Percentiles rank a stretch among this genome's conserved stretches.
phyloP scores from a whole-genome alignment of 305 asterid genomes.

The Fraxinus latifolia region DNA sequence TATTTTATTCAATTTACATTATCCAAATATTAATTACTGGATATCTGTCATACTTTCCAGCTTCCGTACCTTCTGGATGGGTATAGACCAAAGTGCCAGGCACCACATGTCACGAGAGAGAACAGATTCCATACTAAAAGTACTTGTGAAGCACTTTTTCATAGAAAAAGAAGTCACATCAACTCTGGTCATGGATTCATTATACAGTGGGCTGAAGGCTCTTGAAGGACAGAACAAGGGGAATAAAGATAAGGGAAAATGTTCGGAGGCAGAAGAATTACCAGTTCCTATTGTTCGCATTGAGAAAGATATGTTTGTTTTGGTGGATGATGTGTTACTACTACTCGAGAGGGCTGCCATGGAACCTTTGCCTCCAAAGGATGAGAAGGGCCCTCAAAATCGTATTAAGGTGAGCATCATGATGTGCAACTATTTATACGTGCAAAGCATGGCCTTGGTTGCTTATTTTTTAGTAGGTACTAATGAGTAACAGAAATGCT shows the following conservation, averaged over 20 bases:
- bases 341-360: slow-evolving; percentile 84
- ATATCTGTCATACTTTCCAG: slow-evolving; percentile 37
- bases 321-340: slow-evolving; percentile 86
- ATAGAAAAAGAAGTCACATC: slow-evolving; percentile 96
- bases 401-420: slow-evolving; percentile 66
- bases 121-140: slow-evolving; percentile 71
- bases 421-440: not conserved
- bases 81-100: slow-evolving; percentile 67
- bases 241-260: slow-evolving; percentile 61
- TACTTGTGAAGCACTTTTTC: slow-evolving; percentile 81
- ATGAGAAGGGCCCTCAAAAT: slow-evolving; percentile 95
- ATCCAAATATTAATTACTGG: not conserved
- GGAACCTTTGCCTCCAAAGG: slow-evolving; percentile 95
- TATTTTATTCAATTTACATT: not conserved
- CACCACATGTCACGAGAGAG: slow-evolving; percentile 72
- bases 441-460: not conserved
- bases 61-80: slow-evolving; percentile 84
- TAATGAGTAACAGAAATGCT: not conserved
- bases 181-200: slow-evolving; percentile 94
- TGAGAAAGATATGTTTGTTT: slow-evolving; percentile 66
- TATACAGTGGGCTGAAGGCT: slow-evolving; percentile 91
- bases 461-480: not conserved
- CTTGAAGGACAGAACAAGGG: slow-evolving; percentile 72
- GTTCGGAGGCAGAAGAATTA: slow-evolving; percentile 54
- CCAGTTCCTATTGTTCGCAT: slow-evolving; percentile 58